Base-by-base conservation (phyloP, 2,329 filamentous ascomycete species). In the Dothideomycetes sp. region DNA sequence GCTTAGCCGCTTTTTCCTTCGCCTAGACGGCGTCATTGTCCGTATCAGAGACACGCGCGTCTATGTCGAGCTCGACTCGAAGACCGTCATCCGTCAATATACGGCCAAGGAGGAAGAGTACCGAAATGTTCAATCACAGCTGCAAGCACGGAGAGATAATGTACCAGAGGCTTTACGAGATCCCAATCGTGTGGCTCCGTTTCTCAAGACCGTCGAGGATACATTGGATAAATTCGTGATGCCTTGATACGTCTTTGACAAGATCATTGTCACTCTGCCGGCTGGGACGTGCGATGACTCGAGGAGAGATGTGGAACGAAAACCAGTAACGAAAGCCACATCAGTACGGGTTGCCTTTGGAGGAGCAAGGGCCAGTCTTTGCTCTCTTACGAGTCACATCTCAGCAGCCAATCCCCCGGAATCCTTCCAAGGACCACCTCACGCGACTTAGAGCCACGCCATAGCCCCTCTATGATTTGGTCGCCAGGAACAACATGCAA, bases 41-140 rank as follows among this genome's bases (percentile, higher is more conserved):
- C 73, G 91, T 42, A 75, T 98, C 42, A 73, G 89, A 40, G 91
- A 98, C 57, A 96, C 89, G 1, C 72, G 91, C 46, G 70, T 98
- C 24, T 98, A 93, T 59, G 76, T 95, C 41, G 91, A 98, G 57
- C 94, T 96, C 58, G 75, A 69, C 31, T 78, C 72, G 14, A 75
- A 81, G 37, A 76, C 84, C 54, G 81, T 96, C 19, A 80, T 94
- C 19, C 71, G 89, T 46, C 89, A 98, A 63, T 95, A 94, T 55
- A 84, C 84, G 15, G 80, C 81, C n/a, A 81, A 83, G 57, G 89
- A 98, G 65, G 81, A 81, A 37, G 72, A 66, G 38, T 95, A 93
- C 58, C 80, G 81, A 19, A 76, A 77, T 24, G 77, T 94, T 9
- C 81, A 81, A 57, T 68, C 70, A 31, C 66, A 56, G 48, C 38